Evolutionary conservation across 768 basidiomycete species (phyloP), one percentile per base, ranked within the genome.

Genomic region (Antrodiella citrinella): DNA sequence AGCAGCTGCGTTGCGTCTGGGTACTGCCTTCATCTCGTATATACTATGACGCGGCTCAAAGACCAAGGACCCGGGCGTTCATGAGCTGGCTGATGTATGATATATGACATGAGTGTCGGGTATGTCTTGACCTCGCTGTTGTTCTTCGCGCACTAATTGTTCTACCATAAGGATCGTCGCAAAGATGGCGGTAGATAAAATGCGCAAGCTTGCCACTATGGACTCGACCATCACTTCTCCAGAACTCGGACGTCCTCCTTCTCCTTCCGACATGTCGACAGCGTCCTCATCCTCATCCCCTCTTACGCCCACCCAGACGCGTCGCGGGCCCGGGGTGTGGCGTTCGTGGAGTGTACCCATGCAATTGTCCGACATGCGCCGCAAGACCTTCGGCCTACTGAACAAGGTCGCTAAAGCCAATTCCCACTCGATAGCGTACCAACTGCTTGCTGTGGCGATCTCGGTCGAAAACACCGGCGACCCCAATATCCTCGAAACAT

Each of bases 401-500:
- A 81, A 81, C 73, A 79, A 77, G 68, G 68, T 81, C 30, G 76
- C 77, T 3, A 62, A 71, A 53, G 70, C 74, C 53, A 72, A 71
- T 54, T 71, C 76, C 38, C 61, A 67, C 40, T 72, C 74, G 57
- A 75, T 80, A 55, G 66, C 76, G 44, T 67, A 67, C 22, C 74
- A 73, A 69, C 73, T 75, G 42, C n/a, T n/a, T n/a, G n/a, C n/a
- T n/a, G 72, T 76, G 63, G 69, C 67, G 55, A 19, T 43, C 9
- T 5, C 21, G 9, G 72, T 71, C 11, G 67, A 71, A 57, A 62
- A 70, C 49, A 72, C 73, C 60, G 73, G 64, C 24, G 73, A 77
- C 57, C 72, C 72, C 18, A 69, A 68, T 44, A 71, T 71, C 10
- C 65, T 80, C 41, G 74, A 74, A 48, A 64, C 69, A 19, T 75